Conservation (phyloP, 169 alveolate genomes). For the Eimeria maxima region DNA sequence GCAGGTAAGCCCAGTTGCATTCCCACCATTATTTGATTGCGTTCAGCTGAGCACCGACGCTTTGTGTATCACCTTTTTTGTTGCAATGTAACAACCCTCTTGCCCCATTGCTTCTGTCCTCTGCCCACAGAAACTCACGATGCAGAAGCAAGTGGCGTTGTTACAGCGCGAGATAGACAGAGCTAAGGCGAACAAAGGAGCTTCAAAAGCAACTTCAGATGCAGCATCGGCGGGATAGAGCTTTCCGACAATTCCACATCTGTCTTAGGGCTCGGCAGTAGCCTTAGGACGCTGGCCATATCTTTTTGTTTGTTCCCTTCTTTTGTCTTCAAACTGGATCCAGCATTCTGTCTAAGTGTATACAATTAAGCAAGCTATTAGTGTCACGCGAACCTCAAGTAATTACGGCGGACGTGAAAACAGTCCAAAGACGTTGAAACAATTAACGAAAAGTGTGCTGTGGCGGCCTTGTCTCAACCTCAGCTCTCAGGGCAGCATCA, state of each 20-base stretch:
- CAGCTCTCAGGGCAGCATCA: neutral
- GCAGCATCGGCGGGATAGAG: neutral
- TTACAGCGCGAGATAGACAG: conserved; percentile 53
- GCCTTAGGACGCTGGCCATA: neutral
- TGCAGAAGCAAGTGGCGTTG: conserved; percentile 2
- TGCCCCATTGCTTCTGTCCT: neutral
- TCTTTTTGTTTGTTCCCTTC: neutral
- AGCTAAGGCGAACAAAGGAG: neutral
- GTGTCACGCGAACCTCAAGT: neutral
- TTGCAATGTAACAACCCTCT: neutral
- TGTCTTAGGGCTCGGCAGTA: neutral
- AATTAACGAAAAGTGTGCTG: neutral
- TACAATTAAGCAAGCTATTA: neutral
- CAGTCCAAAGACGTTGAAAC: neutral
- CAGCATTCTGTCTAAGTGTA: neutral
- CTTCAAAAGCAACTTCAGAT: neutral
- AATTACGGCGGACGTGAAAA: neutral
- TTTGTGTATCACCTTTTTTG: neutral
- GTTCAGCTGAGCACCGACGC: neutral
- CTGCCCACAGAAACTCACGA: conserved; percentile 23
- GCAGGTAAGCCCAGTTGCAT: conserved; percentile 16
- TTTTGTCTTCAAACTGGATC: neutral
- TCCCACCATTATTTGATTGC: neutral
- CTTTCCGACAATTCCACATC: neutral
- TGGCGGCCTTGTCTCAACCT: neutral